Evolutionary conservation across 129 eudicot genomes (phyloP), one percentile per base, ranked within the genome.

Genomic region (Kitagawia praeruptora): DNA sequence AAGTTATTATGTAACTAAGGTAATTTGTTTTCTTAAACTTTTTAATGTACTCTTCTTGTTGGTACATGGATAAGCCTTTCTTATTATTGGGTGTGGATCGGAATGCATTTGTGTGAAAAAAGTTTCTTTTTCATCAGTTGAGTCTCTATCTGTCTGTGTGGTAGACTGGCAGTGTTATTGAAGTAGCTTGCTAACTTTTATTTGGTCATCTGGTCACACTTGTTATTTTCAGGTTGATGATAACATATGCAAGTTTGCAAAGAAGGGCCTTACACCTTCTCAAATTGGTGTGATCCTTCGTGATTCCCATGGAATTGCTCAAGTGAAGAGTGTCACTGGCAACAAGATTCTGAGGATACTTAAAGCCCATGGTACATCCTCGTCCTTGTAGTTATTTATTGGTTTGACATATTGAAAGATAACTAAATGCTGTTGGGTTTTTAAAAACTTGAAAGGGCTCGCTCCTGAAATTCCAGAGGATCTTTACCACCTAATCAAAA

Each of bases 271-370:
- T 16, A 89, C 93, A 8, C 93, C 93, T 23, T 89, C 93, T 2
- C 90, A 89, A 56, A 89, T 89, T 73, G 93, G 90, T 85, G 93
- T 89, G 38, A 85, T 87, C 61, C 93, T 89, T 79, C 90, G 90
- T 89, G 93, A 89, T 80, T 89, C 93, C 15, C 93, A 89, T 44
- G 93, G 91, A 13, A 89, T 89, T 79, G 90, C 93, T 61, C 93
- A 89, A 81, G 93, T 89, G 77, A 89, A 83, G 86, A 87, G 86
- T 27, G 90, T 87, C 46, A 89, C 90, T 5, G 90, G 93, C n/a
- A 89, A 87, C 89, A 89, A 89, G 80, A 89, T 89, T 82, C 81
- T 89, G 78, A 70, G 87, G 41, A 89, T 89, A 25, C 87, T 89
- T 41, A 87, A 89, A 84, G 93, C 86, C 41, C 90, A 89, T 67